Percentiles rank a stretch among this genome's conserved stretches.
Evolutionary conservation across 257 asterid genomes (phyloP).

Genomic region (Jacaranda mimosifolia): DNA sequence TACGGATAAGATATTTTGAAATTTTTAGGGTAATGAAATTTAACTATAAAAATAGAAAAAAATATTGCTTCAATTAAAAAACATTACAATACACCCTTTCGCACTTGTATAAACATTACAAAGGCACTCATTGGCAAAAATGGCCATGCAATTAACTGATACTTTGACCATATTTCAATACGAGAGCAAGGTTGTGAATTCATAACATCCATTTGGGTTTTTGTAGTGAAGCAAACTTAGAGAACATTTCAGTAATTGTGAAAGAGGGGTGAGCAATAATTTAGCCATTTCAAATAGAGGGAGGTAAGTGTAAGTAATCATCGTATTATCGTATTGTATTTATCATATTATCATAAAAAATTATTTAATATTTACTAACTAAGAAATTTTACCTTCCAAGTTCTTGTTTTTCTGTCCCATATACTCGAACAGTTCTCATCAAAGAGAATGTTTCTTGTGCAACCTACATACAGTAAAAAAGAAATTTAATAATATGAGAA

Average conservation of each 20-base stretch:
- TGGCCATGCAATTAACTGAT: background rate
- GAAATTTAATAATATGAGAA: conserved; percentile 27
- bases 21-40: background rate
- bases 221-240: background rate
- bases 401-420: conserved; percentile 92
- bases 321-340: background rate
- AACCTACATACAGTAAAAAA: conserved; percentile 58
- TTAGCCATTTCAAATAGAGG: background rate
- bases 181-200: background rate
- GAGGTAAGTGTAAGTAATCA: background rate
- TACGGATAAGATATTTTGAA: background rate
- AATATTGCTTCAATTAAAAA: background rate
- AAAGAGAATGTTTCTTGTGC: conserved; percentile 94
- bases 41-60: no score
- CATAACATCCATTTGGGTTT: background rate
- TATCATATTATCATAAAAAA: background rate
- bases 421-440: conserved; percentile 93
- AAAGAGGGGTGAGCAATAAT: background rate
- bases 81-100: background rate
- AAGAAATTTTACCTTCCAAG: conserved; percentile 63
- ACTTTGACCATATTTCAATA: background rate
- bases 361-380: conserved; percentile 5
- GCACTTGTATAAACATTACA: background rate
- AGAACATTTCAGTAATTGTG: background rate
- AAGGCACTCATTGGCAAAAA: background rate